Percentiles rank a stretch among this genome's conserved stretches.
Evolutionary conservation across 148 eudicot species (phyloP).

Genomic region (Pharnaceum exiguum): DNA sequence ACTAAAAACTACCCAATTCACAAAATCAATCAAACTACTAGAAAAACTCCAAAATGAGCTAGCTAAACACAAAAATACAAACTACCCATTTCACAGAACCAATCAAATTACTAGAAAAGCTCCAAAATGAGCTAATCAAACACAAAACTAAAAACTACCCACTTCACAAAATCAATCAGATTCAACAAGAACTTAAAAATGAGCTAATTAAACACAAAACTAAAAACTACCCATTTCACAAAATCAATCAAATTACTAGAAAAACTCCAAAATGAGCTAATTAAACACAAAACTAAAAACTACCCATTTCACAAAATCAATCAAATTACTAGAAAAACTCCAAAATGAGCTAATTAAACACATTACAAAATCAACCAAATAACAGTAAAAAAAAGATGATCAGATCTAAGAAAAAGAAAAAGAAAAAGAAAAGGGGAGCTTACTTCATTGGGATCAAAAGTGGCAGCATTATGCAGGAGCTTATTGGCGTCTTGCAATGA

Average conservation of each 20-base stretch:
- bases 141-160: background rate
- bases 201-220: background rate
- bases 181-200: background rate
- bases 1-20: background rate
- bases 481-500: constrained; percentile 51
- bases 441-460: constrained; percentile 39
- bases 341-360: background rate
- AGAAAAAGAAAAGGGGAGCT: background rate
- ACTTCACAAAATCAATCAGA: background rate
- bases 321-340: background rate
- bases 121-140: background rate
- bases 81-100: background rate
- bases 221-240: background rate
- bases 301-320: background rate
- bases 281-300: background rate
- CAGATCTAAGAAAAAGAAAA: constrained; percentile 22
- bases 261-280: background rate
- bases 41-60: background rate
- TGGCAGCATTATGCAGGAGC: constrained; percentile 38
- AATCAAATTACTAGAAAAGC: background rate
- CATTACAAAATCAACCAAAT: background rate
- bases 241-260: background rate
- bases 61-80: background rate
- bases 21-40: background rate
- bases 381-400: background rate